These are phyloP conservation scores for Rhodofomes roseus DNA, from an alignment of 1,284 basidiomycete genomes.

Conservation along the genomic window DNA sequence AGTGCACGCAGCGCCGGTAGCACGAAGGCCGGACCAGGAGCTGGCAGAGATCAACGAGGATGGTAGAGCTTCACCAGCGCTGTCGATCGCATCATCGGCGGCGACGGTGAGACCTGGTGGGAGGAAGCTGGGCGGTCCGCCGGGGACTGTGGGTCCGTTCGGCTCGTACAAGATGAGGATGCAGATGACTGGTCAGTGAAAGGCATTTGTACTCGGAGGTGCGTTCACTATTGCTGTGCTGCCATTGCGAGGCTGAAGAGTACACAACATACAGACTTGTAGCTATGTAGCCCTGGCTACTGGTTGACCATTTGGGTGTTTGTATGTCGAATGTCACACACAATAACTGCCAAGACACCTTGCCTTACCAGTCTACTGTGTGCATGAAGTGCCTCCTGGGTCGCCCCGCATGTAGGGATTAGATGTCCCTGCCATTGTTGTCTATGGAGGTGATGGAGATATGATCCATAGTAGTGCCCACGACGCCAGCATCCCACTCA, in stretches of 20 bases:
- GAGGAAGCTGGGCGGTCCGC: constrained; percentile 32
- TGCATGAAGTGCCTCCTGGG: no score
- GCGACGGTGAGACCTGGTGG: neutral
- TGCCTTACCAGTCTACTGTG: no score
- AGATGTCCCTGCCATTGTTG: no score
- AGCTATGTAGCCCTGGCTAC: no score
- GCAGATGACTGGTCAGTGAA: neutral
- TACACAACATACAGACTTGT: no score
- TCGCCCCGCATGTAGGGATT: no score
- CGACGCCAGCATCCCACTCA: no score
- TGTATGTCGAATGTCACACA: no score
- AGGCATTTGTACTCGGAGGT: neutral
- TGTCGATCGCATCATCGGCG: constrained; percentile 9
- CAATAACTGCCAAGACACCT: no score
- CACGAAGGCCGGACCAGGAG: neutral
- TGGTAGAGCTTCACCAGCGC: constrained; percentile 19
- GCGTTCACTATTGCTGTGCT: neutral
- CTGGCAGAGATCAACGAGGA: neutral
- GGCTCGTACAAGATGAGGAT: constrained; percentile 37
- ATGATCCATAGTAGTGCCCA: no score
- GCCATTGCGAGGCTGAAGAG: neutral
- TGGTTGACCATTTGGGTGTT: no score
- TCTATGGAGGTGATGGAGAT: no score
- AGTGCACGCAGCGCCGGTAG: neutral
- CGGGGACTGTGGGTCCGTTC: constrained; percentile 43